Evolutionary conservation across 2,329 filamentous ascomycete genomes (phyloP).

Genomic region (Aspergillus novofumigatus): DNA sequence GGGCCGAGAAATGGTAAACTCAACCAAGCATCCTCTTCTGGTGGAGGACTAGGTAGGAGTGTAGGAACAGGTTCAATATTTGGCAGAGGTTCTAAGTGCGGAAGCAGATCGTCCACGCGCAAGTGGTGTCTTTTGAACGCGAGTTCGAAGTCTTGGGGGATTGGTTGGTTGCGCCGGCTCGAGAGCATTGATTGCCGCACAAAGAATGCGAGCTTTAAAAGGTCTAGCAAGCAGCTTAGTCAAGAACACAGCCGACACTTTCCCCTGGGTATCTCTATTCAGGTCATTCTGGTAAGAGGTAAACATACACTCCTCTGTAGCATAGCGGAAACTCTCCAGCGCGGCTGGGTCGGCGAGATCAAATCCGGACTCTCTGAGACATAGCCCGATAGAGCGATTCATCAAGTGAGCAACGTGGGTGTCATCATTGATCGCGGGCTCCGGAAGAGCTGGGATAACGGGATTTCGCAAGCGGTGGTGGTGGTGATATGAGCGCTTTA

Average conservation of each 20-base stretch:
- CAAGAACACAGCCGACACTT: conserved; percentile 3
- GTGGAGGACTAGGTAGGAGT: conserved; percentile 37
- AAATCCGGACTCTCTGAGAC: conserved; percentile 51
- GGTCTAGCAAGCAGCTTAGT: conserved; percentile 40
- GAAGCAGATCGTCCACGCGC: conserved; percentile 30
- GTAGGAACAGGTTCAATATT: conserved; percentile 20
- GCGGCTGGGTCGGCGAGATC: conserved; percentile 53
- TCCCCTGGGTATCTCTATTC: background rate
- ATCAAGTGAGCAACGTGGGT: conserved; percentile 53
- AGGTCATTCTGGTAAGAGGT: background rate
- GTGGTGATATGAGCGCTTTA: conserved; percentile 39
- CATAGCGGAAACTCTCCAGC: conserved; percentile 52
- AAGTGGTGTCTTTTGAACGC: conserved; percentile 31
- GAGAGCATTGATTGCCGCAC: conserved; percentile 57
- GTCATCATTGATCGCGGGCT: conserved; percentile 47
- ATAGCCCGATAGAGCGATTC: conserved; percentile 51
- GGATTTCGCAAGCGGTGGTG: conserved; percentile 39
- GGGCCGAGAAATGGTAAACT: conserved; percentile 48
- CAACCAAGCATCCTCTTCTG: conserved; percentile 34
- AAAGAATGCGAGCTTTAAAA: conserved; percentile 51
- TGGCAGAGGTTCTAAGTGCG: conserved; percentile 28
- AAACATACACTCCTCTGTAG: conserved; percentile 57
- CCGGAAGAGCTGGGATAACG: conserved; percentile 26
- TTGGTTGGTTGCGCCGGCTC: conserved; percentile 52
- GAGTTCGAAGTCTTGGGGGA: conserved; percentile 57